A percentile compares a stretch with the other conserved stretches of the same genome.
These are phyloP conservation scores for Paracamarosporium sp. DNA, from an alignment of 2,329 filamentous ascomycete genomes.

Conservation along the genomic window DNA sequence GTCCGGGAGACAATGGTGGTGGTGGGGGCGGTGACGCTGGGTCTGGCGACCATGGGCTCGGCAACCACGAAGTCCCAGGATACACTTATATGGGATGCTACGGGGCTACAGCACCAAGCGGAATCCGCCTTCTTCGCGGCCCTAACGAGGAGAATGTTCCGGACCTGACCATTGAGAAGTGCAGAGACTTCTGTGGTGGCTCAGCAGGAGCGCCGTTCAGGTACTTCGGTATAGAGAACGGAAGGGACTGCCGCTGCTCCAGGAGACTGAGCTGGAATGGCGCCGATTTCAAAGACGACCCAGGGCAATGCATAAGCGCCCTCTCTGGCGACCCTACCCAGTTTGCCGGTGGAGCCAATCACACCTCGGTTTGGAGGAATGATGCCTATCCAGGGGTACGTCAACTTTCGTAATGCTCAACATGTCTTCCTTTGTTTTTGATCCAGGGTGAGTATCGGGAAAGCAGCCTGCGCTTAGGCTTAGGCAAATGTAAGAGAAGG, in stretches of 20 bases:
- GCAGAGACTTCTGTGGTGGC: not conserved
- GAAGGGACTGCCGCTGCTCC: slow-evolving; percentile 1
- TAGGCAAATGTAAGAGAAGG: not conserved
- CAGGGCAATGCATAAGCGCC: not conserved
- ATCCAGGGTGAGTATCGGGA: not conserved
- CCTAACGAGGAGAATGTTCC: not conserved
- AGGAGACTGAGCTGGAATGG: not conserved
- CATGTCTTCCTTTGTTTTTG: not conserved
- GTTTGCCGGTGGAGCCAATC: slow-evolving; percentile 12
- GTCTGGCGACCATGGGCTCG: not conserved
- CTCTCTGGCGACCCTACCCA: not conserved
- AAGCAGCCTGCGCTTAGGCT: slow-evolving; percentile 8
- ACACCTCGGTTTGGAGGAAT: slow-evolving; percentile 10
- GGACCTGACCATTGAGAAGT: not conserved
- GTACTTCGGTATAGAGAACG: not conserved
- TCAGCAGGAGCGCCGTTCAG: not conserved
- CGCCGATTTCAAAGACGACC: not conserved
- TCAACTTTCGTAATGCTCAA: slow-evolving; percentile 5
- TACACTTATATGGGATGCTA: slow-evolving; percentile 1
- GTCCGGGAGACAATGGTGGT: not conserved
- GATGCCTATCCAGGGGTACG: slow-evolving; percentile 7
- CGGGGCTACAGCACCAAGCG: not conserved
- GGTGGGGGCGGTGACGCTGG: not conserved
- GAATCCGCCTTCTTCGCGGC: not conserved
- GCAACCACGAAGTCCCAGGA: not conserved